Base-by-base conservation (phyloP, 1,284 basidiomycete genomes). In the Sporisorium graminicola region DNA sequence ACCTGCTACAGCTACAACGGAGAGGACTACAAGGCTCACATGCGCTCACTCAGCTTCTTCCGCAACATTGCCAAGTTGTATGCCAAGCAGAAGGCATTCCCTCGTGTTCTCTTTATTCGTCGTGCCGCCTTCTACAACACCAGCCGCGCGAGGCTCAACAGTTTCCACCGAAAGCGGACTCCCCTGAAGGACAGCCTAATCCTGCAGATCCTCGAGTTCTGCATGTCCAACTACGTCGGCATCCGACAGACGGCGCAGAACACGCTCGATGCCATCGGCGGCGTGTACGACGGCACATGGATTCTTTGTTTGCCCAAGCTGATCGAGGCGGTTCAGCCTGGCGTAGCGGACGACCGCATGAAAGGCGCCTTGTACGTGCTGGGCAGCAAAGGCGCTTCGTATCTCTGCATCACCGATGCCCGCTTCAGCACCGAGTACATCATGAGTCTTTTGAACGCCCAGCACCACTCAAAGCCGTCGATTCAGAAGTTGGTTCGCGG, bases 321-420 rank as follows among this genome's bases (percentile, higher is more conserved):
- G 37, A 91, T 96, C 80, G 89, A 91, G 46, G 91, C 93, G 0
- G 87, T 96, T 50, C 53, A 67, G 33, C 74, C 69, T 12, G 61
- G 64, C 7, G 78, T 67, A 16, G 93, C 94, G 80, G 93, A 95
- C 24, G 96, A 98, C 86, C 90, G 92, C 55, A 97, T 97, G 91
- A 99, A 99, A 87, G 93, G 93, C 13, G 95, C 95, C 8, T 88
- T 99, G 22, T 95, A 97, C 85, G 89, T 95, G 26, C 88, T 99
- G 10, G 91, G 91, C 84, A 91, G 91, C 82, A 94, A 94, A 87
- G 90, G 90, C 47, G 77, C 74, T 60, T 89, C 68, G 47, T 84
- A 86, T 62, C 73, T 84, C 37, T 86, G 82, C 44, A 80, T 86
- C 67, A 78, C 82, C 89, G 93, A 96, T 86, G 90, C 90, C 69